These are phyloP conservation scores for Solanum hybrid DNA, from an alignment of 305 asterid species.

Conservation along the genomic window DNA sequence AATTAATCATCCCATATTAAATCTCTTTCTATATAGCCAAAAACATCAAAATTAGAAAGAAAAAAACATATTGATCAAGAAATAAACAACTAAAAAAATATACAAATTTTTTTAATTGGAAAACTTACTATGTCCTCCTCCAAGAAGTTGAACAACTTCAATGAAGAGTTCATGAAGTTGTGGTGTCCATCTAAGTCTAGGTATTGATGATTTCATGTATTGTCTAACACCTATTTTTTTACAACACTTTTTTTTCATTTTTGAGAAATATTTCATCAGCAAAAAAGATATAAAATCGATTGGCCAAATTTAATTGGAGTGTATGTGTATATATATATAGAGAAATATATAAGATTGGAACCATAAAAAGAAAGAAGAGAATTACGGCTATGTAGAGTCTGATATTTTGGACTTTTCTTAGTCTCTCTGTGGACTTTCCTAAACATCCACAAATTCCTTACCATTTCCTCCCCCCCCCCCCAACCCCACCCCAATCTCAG, in stretches of 20 bases:
- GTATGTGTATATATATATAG: neutral
- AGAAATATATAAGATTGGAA: neutral
- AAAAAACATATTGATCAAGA: neutral
- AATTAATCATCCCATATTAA: neutral
- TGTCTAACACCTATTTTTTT: slow-evolving; percentile 20
- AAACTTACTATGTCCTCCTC: slow-evolving; percentile 52
- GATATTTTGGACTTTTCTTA: slow-evolving; percentile 38
- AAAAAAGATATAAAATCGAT: neutral
- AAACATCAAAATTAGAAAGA: neutral
- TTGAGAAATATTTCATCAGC: neutral
- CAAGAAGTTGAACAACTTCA: slow-evolving; percentile 39
- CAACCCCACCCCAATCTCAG: neutral
- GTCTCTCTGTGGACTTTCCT: slow-evolving; percentile 23
- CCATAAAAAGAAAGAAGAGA: neutral
- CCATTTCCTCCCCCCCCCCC: neutral
- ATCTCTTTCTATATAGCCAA: neutral
- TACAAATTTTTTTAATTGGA: neutral
- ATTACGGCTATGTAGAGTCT: slow-evolving; percentile 18
- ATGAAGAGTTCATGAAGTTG: slow-evolving; percentile 48
- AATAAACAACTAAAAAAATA: neutral
- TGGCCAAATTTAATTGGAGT: neutral
- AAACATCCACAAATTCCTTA: neutral
- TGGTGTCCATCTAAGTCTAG: slow-evolving; percentile 62
- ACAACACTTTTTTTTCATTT: neutral
- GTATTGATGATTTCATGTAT: slow-evolving; percentile 39